phyloP scores from a whole-genome alignment of 345 rosid species.

The Lepidium sativum region DNA sequence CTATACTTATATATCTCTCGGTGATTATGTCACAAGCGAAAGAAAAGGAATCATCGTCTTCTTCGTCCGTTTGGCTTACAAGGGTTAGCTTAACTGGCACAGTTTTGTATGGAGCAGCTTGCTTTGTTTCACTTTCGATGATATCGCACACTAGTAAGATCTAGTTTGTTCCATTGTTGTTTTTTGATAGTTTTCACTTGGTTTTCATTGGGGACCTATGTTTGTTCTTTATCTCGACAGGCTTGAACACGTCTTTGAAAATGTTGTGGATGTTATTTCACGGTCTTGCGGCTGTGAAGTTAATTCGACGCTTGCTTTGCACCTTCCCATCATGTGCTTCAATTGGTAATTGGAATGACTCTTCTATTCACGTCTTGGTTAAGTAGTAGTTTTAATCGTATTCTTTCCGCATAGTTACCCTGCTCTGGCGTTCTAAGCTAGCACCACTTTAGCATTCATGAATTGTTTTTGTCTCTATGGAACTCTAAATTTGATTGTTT shows the following conservation, averaged over 20 bases:
- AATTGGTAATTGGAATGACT: conserved; percentile 40
- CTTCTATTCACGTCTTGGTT: background rate
- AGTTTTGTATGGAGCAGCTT: conserved; percentile 36
- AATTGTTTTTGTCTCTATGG: background rate
- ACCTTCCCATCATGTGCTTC: conserved; percentile 82
- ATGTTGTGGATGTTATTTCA: conserved; percentile 66
- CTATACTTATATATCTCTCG: conserved; percentile 56
- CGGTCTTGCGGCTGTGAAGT: conserved; percentile 59
- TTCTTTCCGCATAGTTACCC: background rate
- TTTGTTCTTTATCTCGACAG: conserved; percentile 32
- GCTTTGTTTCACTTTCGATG: conserved; percentile 44
- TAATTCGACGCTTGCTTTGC: conserved; percentile 60
- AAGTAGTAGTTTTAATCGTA: background rate
- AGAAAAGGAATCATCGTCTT: background rate
- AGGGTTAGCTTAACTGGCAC: conserved; percentile 42
- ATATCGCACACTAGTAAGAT: conserved; percentile 48
- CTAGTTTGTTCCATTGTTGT: background rate
- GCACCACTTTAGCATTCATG: background rate
- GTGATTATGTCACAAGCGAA: conserved; percentile 27
- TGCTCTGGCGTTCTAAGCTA: background rate
- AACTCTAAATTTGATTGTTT: background rate
- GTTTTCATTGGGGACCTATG: background rate
- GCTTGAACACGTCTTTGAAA: conserved; percentile 43
- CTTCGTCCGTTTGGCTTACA: conserved; percentile 31
- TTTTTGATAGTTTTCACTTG: background rate